phyloP scores from a whole-genome alignment of 2,329 filamentous ascomycete species.

The Cordyceps farinosa region DNA sequence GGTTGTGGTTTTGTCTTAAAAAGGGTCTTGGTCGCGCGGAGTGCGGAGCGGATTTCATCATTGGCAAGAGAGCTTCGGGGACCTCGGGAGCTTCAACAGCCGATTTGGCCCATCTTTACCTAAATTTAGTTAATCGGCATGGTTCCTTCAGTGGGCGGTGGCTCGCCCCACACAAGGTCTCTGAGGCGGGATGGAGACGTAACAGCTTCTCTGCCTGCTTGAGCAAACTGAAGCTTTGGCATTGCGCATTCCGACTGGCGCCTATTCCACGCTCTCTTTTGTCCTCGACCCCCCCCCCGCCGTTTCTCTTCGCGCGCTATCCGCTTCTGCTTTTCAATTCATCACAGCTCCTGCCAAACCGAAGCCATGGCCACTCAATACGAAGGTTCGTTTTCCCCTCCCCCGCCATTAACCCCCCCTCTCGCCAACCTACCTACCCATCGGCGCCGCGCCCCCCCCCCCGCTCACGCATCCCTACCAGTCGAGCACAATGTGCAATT shows the following conservation, averaged over 20 bases:
- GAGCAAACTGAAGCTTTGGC: not conserved
- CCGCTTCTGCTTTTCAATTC: not conserved
- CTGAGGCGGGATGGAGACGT: not conserved
- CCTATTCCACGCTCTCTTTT: not conserved
- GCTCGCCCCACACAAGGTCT: not conserved
- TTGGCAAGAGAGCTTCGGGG: not conserved
- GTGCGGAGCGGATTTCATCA: conserved; percentile 17
- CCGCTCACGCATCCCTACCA: conserved; percentile 27
- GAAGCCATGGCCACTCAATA: conserved; percentile 52
- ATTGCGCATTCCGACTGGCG: conserved; percentile 14
- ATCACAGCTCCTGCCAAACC: not conserved
- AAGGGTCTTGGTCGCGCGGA: not conserved
- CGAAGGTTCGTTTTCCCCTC: conserved; percentile 41
- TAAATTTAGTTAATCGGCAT: not conserved
- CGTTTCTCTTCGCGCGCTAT: too few relatives aligned
- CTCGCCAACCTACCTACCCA: too few relatives aligned
- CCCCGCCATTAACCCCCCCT: conserved; percentile 6
- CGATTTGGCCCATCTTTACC: not conserved
- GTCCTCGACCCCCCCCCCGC: not conserved
- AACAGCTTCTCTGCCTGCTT: conserved; percentile 18
- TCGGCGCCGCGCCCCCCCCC: not conserved
- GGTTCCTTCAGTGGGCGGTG: not conserved
- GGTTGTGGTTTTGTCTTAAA: not conserved
- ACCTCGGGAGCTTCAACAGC: conserved; percentile 8
- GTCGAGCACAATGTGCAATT: conserved; percentile 63